Base-by-base conservation (phyloP, 1,284 basidiomycete genomes). In the Apiotrichum porosum region DNA sequence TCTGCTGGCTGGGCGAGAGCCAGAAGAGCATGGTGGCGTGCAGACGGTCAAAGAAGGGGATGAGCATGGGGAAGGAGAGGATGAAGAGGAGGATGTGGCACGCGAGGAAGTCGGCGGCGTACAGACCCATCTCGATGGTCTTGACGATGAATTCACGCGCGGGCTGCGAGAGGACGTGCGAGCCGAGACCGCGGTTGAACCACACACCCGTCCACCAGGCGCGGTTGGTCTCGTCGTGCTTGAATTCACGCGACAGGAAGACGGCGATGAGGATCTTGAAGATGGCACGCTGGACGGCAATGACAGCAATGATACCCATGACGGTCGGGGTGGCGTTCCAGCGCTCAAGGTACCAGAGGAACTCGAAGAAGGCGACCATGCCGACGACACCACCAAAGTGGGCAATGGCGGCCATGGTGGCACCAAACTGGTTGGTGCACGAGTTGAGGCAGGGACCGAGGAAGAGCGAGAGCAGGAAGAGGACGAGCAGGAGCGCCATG, bases 121-220 rank as follows among this genome's bases (percentile, higher is more conserved):
- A 95, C 17, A 94, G 74, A 19, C 88, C 88, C 84, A 94, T 88
- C 75, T 95, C 93, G 58, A 95, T 88, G 52, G 94, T 89, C 79
- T 97, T 97, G 77, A 97, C 91, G 52, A 97, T 82, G 62, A 83
- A 93, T 79, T 93, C 88, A 72, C 92, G 86, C 52, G 88, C 89
- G 36, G 92, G 91, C 69, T 95, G 92, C 17, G 88, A 90, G 80
- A 92, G 85, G 36, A 84, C 88, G 70, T 90, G 85, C 4, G 81
- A 66, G 34, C 92, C 92, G 28, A 95, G 79, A 4, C 89, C 90
- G 42, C 91, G 85, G 47, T 90, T 90, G 70, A 92, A 93, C 91
- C 91, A 95, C 59, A 88, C 83, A 65, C 92, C 66, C 53, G 90
- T 93, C 92, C 92, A 97, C 91, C 91, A 97, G 9, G 91, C 91